These are phyloP conservation scores for Cyberlindnera galapagoensis DNA, from an alignment of 805 yeast species.

Conservation along the genomic window DNA sequence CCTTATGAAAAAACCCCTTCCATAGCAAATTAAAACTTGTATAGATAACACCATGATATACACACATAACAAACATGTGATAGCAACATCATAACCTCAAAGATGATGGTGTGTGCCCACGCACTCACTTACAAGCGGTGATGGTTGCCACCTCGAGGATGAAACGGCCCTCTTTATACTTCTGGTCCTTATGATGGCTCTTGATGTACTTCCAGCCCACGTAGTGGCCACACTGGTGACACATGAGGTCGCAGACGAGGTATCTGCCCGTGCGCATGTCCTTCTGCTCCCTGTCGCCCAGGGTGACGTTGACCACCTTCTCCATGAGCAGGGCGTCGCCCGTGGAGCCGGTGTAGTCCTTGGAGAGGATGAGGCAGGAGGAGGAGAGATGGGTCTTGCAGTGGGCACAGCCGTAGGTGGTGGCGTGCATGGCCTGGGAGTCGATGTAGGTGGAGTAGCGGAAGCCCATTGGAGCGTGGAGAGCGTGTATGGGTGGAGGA, in stretches of 20 bases:
- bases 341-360: conserved; percentile 48
- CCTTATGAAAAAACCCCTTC: too few relatives aligned
- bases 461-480: conserved; percentile 38
- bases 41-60: too few relatives aligned
- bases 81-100: too few relatives aligned
- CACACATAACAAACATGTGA: too few relatives aligned
- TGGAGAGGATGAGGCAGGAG: conserved; percentile 30
- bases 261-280: conserved; percentile 57
- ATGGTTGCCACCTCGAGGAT: conserved; percentile 36
- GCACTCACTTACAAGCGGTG: conserved; percentile 25
- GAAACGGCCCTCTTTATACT: conserved; percentile 55
- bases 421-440: conserved; percentile 23
- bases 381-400: conserved; percentile 38
- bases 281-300: conserved; percentile 25
- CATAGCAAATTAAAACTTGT: too few relatives aligned
- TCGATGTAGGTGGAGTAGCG: conserved; percentile 37
- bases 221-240: conserved; percentile 46
- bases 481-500: too few relatives aligned
- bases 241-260: conserved; percentile 47
- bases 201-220: conserved; percentile 61
- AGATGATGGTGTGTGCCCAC: too few relatives aligned
- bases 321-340: conserved; percentile 55
- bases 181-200: conserved; percentile 38
- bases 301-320: conserved; percentile 40
- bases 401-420: conserved; percentile 31